A percentile compares a stretch with the other conserved stretches of the same genome.
phyloP scores from a whole-genome alignment of 164 flowering plant genomes.

The Euptelea pleiosperma region DNA sequence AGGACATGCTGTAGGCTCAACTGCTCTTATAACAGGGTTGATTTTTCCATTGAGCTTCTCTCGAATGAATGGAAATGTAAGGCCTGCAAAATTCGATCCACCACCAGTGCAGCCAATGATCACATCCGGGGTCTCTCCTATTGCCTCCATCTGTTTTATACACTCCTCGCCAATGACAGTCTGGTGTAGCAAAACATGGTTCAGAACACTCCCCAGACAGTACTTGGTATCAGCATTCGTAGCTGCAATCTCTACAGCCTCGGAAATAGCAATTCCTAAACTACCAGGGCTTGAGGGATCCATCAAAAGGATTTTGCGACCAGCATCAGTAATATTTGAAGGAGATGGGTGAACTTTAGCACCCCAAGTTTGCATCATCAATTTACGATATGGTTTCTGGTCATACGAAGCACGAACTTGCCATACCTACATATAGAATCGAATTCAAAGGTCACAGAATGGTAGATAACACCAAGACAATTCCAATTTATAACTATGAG shows the following conservation, averaged over 20 bases:
- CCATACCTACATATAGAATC: constrained; percentile 63
- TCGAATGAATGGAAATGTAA: constrained; percentile 80
- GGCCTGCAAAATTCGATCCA: constrained; percentile 92
- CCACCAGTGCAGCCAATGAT: constrained; percentile 97
- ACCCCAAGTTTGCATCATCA: constrained; percentile 99
- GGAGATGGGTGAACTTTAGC: constrained; percentile 98
- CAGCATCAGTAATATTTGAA: constrained; percentile 66
- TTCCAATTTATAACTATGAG: constrained; percentile 2
- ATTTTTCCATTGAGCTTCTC: constrained; percentile 82
- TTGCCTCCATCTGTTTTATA: constrained; percentile 81
- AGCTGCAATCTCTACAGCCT: constrained; percentile 91
- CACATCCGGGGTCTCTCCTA: constrained; percentile 85
- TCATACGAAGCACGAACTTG: constrained; percentile 97
- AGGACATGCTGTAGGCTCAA: constrained; percentile 95
- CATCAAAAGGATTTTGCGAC: constrained; percentile 54
- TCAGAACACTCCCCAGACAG: constrained; percentile 91
- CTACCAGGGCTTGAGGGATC: constrained; percentile 91
- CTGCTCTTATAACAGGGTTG: constrained; percentile 80
- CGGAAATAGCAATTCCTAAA: constrained; percentile 93
- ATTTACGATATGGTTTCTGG: constrained; percentile 82
- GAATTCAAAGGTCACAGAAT: constrained; percentile 3
- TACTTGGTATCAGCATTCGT: constrained; percentile 71
- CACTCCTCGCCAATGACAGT: constrained; percentile 96
- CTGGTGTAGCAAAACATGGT: constrained; percentile 93
- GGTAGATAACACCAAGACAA: neutral